Percentiles rank a stretch among this genome's conserved stretches.
phyloP scores from a whole-genome alignment of 1,284 basidiomycete genomes.

The Puccinia horiana region DNA sequence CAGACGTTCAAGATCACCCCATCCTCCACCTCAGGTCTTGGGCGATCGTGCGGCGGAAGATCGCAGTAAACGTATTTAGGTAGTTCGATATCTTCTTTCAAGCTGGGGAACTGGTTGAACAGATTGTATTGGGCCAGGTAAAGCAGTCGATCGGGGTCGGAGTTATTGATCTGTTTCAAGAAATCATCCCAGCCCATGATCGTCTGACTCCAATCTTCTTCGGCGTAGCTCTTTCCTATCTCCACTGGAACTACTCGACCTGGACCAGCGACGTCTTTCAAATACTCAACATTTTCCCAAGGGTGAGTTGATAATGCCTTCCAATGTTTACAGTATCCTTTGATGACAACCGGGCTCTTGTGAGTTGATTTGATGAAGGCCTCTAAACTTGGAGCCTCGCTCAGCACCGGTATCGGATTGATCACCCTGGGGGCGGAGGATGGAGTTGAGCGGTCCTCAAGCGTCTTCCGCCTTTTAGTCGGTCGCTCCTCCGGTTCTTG shows the following conservation, averaged over 20 bases:
- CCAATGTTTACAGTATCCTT: constrained; percentile 66
- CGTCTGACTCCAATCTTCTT: constrained; percentile 76
- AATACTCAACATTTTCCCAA: constrained; percentile 72
- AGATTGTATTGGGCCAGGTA: constrained; percentile 92
- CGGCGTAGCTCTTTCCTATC: constrained; percentile 79
- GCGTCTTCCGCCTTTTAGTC: background rate
- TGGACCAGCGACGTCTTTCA: constrained; percentile 69
- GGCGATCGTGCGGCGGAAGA: constrained; percentile 60
- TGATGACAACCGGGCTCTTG: constrained; percentile 72
- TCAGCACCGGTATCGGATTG: constrained; percentile 53
- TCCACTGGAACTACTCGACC: constrained; percentile 88
- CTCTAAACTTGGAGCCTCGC: constrained; percentile 65
- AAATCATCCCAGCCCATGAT: constrained; percentile 79
- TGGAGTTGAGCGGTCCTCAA: background rate
- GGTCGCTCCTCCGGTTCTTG: background rate
- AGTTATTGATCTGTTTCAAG: constrained; percentile 59
- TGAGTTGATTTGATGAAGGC: constrained; percentile 63
- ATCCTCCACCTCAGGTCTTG: constrained; percentile 70
- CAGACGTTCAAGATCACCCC: constrained; percentile 78
- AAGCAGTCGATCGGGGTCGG: constrained; percentile 59
- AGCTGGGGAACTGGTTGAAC: constrained; percentile 76
- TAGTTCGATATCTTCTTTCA: constrained; percentile 72
- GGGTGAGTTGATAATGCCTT: constrained; percentile 68
- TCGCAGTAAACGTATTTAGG: constrained; percentile 85
- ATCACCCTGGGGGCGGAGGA: constrained; percentile 2